Conservation (phyloP, 306 rosid species). For the Echinosophora koreensis region DNA sequence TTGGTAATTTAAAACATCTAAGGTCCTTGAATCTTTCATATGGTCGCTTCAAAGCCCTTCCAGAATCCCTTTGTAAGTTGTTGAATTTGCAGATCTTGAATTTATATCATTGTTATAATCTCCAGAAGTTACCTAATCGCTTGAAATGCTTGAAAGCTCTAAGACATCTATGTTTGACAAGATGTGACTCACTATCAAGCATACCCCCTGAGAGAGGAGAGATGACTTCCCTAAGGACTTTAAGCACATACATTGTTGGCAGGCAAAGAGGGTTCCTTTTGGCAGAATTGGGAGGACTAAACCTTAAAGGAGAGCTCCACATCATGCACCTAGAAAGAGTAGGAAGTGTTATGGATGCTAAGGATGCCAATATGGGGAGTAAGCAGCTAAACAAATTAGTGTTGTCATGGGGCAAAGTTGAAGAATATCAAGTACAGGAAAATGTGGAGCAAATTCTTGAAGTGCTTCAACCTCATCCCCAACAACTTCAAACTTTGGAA, state of each 20-base stretch:
- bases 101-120: fast-evolving
- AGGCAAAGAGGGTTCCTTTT: slow-evolving; percentile 19
- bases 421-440: not conserved
- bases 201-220: slow-evolving; percentile 13
- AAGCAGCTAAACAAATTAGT: not conserved
- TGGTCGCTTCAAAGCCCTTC: not conserved
- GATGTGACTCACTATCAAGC: not conserved
- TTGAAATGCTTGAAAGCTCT: slow-evolving; percentile 27
- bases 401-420: slow-evolving; percentile 27
- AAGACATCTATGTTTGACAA: not conserved
- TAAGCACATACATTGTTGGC: slow-evolving; percentile 16
- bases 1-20: slow-evolving; percentile 26
- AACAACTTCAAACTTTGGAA: not conserved
- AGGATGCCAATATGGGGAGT: slow-evolving; percentile 28
- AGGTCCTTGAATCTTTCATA: not conserved
- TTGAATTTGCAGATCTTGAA: slow-evolving; percentile 35
- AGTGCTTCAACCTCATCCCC: slow-evolving; percentile 35
- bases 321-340: slow-evolving; percentile 39
- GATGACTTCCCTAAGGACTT: slow-evolving; percentile 23
- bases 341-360: not conserved
- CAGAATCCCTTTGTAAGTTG: not conserved
- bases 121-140: not conserved
- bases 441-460: slow-evolving; percentile 38
- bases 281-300: slow-evolving; percentile 25
- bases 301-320: slow-evolving; percentile 34